Percentiles rank a stretch among this genome's conserved stretches.
Evolutionary conservation across 1,284 basidiomycete genomes (phyloP).

Genomic region (Ganoderma sinense): DNA sequence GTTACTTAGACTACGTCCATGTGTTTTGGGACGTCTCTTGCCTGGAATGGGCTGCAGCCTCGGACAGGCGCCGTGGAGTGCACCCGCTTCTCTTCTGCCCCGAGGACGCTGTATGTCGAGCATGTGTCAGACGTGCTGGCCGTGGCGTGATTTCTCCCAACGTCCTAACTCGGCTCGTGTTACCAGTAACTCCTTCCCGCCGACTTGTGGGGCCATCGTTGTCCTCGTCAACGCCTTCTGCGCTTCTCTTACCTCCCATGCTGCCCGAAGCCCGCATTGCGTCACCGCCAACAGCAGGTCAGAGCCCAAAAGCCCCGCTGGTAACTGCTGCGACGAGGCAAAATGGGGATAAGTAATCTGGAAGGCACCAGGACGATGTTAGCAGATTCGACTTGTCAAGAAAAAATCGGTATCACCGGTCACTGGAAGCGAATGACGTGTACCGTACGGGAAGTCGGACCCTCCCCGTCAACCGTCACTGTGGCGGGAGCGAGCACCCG

Average conservation of each 20-base stretch:
- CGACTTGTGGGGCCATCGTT: not conserved
- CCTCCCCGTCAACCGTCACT: not conserved
- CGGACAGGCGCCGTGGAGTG: not conserved
- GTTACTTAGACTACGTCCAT: not conserved
- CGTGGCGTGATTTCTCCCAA: not conserved
- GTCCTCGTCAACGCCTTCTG: not conserved
- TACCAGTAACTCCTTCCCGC: not conserved
- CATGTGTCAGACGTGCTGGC: not conserved
- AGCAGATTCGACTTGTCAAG: not conserved
- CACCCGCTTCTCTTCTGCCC: not conserved
- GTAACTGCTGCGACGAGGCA: not conserved
- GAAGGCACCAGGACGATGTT: not conserved
- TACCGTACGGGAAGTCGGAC: not conserved
- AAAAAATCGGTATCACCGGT: not conserved
- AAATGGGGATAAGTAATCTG: not conserved
- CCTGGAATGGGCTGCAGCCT: not conserved
- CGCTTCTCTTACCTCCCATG: not conserved
- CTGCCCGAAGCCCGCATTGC: not conserved
- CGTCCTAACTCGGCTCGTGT: not conserved
- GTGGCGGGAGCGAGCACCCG: conserved; percentile 1
- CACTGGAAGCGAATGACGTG: not conserved
- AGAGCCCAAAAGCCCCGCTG: not conserved
- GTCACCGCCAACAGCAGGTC: not conserved
- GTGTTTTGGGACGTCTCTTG: not conserved
- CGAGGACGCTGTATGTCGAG: not conserved